Percentiles rank a stretch among this genome's conserved stretches.
Evolutionary conservation across 306 rosid species (phyloP).

Genomic region (Acacia confusa): DNA sequence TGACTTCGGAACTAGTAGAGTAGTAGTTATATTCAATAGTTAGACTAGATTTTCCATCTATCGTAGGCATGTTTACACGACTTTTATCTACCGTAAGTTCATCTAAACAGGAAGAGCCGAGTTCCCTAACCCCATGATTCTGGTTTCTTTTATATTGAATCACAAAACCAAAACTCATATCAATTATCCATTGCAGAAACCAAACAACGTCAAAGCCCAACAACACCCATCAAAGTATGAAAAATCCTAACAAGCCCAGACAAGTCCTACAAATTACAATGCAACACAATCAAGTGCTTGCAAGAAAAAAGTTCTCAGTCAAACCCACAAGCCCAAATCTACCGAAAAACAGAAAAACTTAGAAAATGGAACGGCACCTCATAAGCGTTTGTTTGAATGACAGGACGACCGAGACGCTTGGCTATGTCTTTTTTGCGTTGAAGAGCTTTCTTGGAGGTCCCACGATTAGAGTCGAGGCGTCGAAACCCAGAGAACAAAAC

Average conservation of each 20-base stretch:
- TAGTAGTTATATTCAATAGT: neutral
- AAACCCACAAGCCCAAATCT: neutral
- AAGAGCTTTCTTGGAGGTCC: slow-evolving; percentile 60
- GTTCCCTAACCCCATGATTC: neutral
- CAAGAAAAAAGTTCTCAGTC: neutral
- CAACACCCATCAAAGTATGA: neutral
- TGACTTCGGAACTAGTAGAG: neutral
- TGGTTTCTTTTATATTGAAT: neutral
- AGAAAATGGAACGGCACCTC: slow-evolving; percentile 41
- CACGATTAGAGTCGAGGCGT: slow-evolving; percentile 70
- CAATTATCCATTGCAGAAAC: neutral
- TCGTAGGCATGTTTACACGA: neutral
- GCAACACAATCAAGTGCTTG: neutral
- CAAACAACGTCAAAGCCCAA: neutral
- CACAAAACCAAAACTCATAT: neutral
- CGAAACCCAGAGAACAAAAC: slow-evolving; percentile 64
- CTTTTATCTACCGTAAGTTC: neutral
- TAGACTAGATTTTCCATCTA: neutral
- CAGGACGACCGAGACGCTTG: slow-evolving; percentile 69
- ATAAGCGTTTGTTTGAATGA: slow-evolving; percentile 62
- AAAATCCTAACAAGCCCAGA: neutral
- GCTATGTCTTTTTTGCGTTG: slow-evolving; percentile 72
- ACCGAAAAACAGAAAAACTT: neutral
- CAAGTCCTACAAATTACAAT: neutral
- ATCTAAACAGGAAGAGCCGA: neutral